These are phyloP conservation scores for Persicaria tinctoria DNA, from an alignment of 148 eudicot genomes.

Conservation along the genomic window DNA sequence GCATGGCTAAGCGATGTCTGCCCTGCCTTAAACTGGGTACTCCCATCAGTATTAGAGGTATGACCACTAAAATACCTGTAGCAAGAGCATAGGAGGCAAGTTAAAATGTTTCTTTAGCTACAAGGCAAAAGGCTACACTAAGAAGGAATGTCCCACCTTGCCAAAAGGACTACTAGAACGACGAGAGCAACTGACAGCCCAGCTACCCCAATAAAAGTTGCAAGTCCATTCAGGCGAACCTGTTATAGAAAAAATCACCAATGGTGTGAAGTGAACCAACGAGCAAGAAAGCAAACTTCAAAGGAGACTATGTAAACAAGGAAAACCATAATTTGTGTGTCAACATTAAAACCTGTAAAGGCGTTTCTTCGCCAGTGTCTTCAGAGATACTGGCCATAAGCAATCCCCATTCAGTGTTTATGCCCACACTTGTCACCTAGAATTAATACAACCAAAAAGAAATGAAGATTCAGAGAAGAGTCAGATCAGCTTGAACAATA, in stretches of 20 bases:
- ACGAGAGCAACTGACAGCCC: slow-evolving; percentile 70
- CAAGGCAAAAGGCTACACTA: not conserved
- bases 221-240: slow-evolving; percentile 95
- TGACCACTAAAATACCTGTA: slow-evolving; percentile 75
- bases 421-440: slow-evolving; percentile 90
- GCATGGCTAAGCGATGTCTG: slow-evolving; percentile 52
- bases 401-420: slow-evolving; percentile 97
- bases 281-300: not conserved
- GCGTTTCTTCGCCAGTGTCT: slow-evolving; percentile 99
- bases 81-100: not conserved
- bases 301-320: not conserved
- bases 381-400: slow-evolving; percentile 98
- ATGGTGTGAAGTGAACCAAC: slow-evolving; percentile 11
- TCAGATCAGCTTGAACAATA: not conserved
- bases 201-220: slow-evolving; percentile 81
- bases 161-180: slow-evolving; percentile 57
- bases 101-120: not conserved
- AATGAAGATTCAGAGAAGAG: not conserved
- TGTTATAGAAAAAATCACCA: slow-evolving; percentile 14
- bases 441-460: slow-evolving; percentile 10
- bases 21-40: slow-evolving; percentile 46
- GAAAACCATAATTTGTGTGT: not conserved
- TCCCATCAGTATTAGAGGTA: slow-evolving; percentile 34
- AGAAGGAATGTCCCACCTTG: slow-evolving; percentile 34
- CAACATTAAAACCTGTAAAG: slow-evolving; percentile 62